A percentile compares a stretch with the other conserved stretches of the same genome.
Conservation (phyloP, 345 rosid genomes). For the Rubroshorea leprosula region DNA sequence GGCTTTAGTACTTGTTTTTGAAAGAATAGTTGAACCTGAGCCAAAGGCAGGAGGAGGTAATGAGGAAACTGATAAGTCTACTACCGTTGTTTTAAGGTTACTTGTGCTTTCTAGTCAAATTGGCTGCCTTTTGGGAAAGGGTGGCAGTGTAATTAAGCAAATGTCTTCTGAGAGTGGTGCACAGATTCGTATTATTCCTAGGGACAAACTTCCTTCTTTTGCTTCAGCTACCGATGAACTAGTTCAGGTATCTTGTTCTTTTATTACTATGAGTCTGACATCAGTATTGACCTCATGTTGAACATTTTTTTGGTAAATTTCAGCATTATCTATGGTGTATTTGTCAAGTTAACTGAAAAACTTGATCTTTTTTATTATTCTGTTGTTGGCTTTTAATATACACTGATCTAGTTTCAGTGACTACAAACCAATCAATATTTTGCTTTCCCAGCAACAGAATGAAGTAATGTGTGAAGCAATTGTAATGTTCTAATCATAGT, state of each 20-base stretch:
- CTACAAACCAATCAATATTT: neutral
- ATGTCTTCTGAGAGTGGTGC: constrained; percentile 61
- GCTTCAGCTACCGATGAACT: constrained; percentile 51
- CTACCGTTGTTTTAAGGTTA: constrained; percentile 38
- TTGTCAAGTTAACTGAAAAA: constrained; percentile 1
- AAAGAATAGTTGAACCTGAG: constrained; percentile 45
- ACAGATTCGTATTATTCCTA: constrained; percentile 56
- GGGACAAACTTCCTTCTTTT: constrained; percentile 56
- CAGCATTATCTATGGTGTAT: neutral
- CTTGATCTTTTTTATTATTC: constrained; percentile 1
- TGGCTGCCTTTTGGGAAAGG: constrained; percentile 63
- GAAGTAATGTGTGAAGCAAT: no score
- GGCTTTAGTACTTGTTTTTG: constrained; percentile 53
- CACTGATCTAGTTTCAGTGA: no score
- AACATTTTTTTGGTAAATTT: neutral
- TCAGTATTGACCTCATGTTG: neutral
- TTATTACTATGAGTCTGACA: neutral
- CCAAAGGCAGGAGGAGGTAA: constrained; percentile 27
- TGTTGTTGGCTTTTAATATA: neutral
- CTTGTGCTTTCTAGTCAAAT: constrained; percentile 57
- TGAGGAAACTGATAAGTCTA: constrained; percentile 28
- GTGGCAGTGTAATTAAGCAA: constrained; percentile 58
- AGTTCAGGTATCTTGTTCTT: constrained; percentile 43
- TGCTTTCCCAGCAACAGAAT: neutral
- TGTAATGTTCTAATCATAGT: neutral